Evolutionary conservation across 2,329 filamentous ascomycete species (phyloP).

Genomic region (Colletotrichum gigasporum): DNA sequence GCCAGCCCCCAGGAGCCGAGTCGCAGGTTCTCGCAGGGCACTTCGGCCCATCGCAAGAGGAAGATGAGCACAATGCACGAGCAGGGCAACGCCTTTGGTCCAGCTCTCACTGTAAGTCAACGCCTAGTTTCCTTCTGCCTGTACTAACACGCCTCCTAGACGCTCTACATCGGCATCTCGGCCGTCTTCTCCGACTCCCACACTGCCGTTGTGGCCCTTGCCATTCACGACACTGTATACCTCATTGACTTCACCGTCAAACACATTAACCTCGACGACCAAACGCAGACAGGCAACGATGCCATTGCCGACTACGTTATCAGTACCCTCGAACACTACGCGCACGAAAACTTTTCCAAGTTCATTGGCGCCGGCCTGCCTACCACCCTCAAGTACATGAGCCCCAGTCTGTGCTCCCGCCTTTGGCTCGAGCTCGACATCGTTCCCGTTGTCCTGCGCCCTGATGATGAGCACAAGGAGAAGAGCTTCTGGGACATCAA

Average conservation of each 20-base stretch:
- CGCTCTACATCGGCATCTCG: constrained; percentile 71
- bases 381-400: constrained; percentile 64
- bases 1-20: constrained; percentile 17
- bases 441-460: constrained; percentile 72
- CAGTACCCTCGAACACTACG: constrained; percentile 65
- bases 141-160: constrained; percentile 44
- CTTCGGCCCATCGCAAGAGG: constrained; percentile 56
- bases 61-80: constrained; percentile 56
- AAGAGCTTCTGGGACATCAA: constrained; percentile 61
- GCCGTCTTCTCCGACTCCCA: constrained; percentile 60
- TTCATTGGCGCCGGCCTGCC: constrained; percentile 80
- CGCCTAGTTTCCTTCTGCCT: neutral
- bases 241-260: constrained; percentile 77
- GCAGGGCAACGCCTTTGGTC: constrained; percentile 53
- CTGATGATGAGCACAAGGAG: constrained; percentile 53
- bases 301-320: constrained; percentile 70
- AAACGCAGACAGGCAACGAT: constrained; percentile 50
- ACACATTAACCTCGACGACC: constrained; percentile 57
- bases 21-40: constrained; percentile 54
- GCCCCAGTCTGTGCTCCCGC: constrained; percentile 72
- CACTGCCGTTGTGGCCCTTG: constrained; percentile 70
- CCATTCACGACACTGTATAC: constrained; percentile 79
- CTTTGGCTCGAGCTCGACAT: constrained; percentile 83
- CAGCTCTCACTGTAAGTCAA: constrained; percentile 54
- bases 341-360: constrained; percentile 74